phyloP scores from a whole-genome alignment of 164 flowering plant genomes.

The Liquidambar formosana region DNA sequence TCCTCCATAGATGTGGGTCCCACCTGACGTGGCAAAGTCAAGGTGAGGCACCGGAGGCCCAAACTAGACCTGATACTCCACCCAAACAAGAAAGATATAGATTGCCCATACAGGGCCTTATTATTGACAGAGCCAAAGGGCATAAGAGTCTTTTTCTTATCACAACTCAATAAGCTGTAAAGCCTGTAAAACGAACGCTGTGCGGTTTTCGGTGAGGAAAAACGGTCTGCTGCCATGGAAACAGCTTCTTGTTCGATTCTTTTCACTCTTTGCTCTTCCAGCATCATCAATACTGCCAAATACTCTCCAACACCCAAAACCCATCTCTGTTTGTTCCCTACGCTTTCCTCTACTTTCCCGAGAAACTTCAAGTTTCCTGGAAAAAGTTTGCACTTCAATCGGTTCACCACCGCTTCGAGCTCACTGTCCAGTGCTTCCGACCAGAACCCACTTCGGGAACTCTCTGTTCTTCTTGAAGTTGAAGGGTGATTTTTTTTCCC shows the following conservation, averaged over 20 bases:
- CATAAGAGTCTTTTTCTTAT: too few species aligned
- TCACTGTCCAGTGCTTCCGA: slow-evolving; percentile 12
- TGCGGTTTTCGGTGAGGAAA: too few species aligned
- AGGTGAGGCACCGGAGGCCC: too few species aligned
- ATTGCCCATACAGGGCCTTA: too few species aligned
- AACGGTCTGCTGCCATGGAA: slow-evolving; percentile 21
- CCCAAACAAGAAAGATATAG: too few species aligned
- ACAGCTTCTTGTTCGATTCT: slow-evolving; percentile 24
- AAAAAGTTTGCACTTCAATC: slow-evolving; percentile 15
- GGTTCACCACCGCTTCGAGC: slow-evolving; percentile 23
- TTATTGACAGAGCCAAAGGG: too few species aligned
- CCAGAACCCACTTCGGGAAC: slow-evolving; percentile 29
- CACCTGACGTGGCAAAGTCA: too few species aligned
- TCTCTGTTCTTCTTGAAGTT: slow-evolving; percentile 75
- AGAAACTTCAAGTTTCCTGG: slow-evolving; percentile 8
- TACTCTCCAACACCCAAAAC: background rate
- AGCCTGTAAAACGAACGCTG: too few species aligned
- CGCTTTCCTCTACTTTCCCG: slow-evolving; percentile 19
- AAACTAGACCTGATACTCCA: too few species aligned
- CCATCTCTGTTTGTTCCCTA: slow-evolving; percentile 4
- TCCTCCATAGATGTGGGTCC: too few species aligned
- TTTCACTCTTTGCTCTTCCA: slow-evolving; percentile 5
- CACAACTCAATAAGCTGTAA: too few species aligned
- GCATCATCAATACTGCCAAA: background rate
- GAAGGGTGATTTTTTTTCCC: slow-evolving; percentile 49